A percentile compares a stretch with the other conserved stretches of the same genome.
Evolutionary conservation across 305 asterid genomes (phyloP).

Genomic region (Fraxinus xanthoxyloides): DNA sequence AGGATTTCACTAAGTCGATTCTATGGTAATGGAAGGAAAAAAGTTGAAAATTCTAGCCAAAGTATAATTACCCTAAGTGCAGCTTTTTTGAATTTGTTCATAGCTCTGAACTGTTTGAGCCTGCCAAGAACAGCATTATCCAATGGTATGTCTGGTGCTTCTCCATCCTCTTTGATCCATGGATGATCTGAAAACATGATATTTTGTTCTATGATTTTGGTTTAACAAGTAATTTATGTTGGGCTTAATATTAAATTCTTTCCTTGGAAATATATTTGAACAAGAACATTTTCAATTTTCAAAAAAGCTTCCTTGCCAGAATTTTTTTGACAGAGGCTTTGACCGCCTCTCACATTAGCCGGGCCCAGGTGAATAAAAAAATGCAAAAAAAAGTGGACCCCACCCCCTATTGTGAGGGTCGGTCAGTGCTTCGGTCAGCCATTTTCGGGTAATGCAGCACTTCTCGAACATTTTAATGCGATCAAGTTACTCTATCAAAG

Average conservation of each 20-base stretch:
- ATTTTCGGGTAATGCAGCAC: too few relatives aligned
- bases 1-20: neutral
- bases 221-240: neutral
- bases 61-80: neutral
- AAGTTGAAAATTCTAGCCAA: neutral
- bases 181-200: conserved; percentile 1
- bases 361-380: too few relatives aligned
- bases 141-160: conserved; percentile 2
- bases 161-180: conserved; percentile 11
- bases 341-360: too few relatives aligned
- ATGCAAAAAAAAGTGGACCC: too few relatives aligned
- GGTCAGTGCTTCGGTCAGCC: too few relatives aligned
- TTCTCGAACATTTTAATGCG: neutral
- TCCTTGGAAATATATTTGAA: neutral
- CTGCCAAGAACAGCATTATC: conserved; percentile 3
- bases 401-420: too few relatives aligned
- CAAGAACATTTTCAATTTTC: too few relatives aligned
- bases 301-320: too few relatives aligned
- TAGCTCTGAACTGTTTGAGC: conserved; percentile 11
- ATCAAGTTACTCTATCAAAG: neutral
- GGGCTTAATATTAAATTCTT: neutral
- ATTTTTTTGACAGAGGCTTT: too few relatives aligned
- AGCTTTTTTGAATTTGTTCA: conserved; percentile 8
- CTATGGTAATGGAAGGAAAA: neutral
- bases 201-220: neutral